Percentiles rank a stretch among this genome's conserved stretches.
phyloP scores from a whole-genome alignment of 768 basidiomycete species.

The Lentinula raphanica region DNA sequence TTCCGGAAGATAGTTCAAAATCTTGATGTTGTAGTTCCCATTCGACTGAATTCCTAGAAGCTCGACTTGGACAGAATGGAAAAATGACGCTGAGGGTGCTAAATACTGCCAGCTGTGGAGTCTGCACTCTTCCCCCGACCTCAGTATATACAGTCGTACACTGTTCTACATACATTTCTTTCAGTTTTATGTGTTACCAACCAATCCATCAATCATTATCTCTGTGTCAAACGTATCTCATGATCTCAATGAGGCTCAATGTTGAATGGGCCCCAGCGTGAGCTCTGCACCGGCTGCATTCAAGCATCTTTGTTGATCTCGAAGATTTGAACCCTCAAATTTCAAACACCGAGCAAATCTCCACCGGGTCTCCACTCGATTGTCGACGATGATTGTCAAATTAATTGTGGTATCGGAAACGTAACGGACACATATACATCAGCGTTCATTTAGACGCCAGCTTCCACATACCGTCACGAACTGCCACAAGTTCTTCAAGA shows the following conservation, averaged over 20 bases:
- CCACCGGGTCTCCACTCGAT: neutral
- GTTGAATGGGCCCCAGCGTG: too few species aligned
- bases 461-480: slow-evolving; percentile 69
- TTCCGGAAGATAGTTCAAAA: neutral
- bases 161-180: too few species aligned
- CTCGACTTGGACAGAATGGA: neutral
- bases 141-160: too few species aligned
- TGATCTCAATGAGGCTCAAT: too few species aligned
- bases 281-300: too few species aligned
- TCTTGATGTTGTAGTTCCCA: neutral
- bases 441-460: slow-evolving; percentile 20
- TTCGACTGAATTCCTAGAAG: neutral
- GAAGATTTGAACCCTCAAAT: neutral
- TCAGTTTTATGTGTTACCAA: too few species aligned
- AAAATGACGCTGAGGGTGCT: neutral
- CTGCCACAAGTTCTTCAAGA: slow-evolving; percentile 68
- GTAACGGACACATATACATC: neutral
- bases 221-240: too few species aligned
- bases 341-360: neutral
- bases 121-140: too few species aligned
- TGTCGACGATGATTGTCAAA: too few species aligned
- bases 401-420: too few species aligned
- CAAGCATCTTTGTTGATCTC: neutral
- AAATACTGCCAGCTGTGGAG: too few species aligned
- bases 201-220: too few species aligned